phyloP scores from a whole-genome alignment of 1,139 yeast genomes.

The Candida frijolesensis region DNA sequence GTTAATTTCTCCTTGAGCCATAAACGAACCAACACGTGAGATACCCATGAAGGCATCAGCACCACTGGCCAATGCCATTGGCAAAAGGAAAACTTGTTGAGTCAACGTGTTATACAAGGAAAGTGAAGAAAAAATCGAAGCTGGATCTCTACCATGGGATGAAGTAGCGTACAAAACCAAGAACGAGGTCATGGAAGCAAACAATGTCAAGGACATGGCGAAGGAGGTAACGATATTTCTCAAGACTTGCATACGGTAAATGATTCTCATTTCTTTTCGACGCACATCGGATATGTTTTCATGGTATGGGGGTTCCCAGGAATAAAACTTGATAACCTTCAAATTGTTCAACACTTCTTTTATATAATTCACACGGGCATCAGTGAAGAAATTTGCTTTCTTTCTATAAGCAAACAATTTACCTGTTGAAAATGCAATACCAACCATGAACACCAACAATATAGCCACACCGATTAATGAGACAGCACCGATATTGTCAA shows the following conservation, averaged over 20 bases:
- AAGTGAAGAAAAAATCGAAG: slow-evolving; percentile 77
- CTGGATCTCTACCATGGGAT: slow-evolving; percentile 54
- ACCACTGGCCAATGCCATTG: slow-evolving; percentile 68
- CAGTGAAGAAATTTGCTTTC: slow-evolving; percentile 33
- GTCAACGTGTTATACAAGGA: slow-evolving; percentile 68
- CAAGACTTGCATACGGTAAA: slow-evolving; percentile 51
- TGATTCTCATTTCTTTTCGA: slow-evolving; percentile 48
- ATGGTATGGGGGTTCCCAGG: slow-evolving; percentile 70
- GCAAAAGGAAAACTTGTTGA: slow-evolving; percentile 59
- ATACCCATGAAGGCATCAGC: slow-evolving; percentile 72
- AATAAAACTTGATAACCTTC: slow-evolving; percentile 42
- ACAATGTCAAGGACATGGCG: slow-evolving; percentile 60
- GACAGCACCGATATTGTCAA: slow-evolving; percentile 37
- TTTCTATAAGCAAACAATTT: slow-evolving; percentile 30
- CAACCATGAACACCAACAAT: slow-evolving; percentile 26
- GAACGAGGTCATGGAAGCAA: slow-evolving; percentile 75
- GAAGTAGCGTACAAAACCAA: slow-evolving; percentile 61
- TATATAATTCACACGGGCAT: slow-evolving; percentile 33
- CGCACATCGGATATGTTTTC: slow-evolving; percentile 50
- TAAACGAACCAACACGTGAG: slow-evolving; percentile 56
- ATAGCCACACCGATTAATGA: slow-evolving; percentile 39
- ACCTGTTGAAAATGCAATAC: slow-evolving; percentile 26
- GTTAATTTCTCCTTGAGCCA: slow-evolving; percentile 34
- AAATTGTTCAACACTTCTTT: slow-evolving; percentile 40
- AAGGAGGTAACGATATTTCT: slow-evolving; percentile 63